Base-by-base conservation (phyloP, 805 yeast species). In the Lipomyces yamadae region DNA sequence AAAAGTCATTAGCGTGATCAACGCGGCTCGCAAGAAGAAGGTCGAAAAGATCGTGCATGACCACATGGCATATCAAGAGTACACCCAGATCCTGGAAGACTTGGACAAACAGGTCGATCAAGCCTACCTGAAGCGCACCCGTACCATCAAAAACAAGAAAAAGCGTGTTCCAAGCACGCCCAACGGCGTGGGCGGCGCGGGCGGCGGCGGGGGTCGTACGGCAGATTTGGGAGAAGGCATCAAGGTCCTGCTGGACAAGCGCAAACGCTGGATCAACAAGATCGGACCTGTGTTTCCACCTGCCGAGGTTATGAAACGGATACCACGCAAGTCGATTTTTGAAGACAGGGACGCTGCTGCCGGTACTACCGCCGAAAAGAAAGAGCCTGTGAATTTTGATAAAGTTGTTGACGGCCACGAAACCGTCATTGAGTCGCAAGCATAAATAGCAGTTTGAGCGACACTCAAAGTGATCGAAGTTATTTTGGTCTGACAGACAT, bases 101-200 rank as follows among this genome's bases (percentile, higher is more conserved):
- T 81, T 95, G 72, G 98, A 95, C 77, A 95, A 94, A 76, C 99
- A 95, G 78, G 93, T 95, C 48, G 99, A 95, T 76, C 98, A 91
- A 77, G 93, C 96, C 29, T 95, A 93, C 76, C 80, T 90, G 70
- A 90, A 92, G 77, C 82, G 98, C 67, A 84, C 90, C 64, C 86
- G 92, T 72, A 91, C 87, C 6, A 88, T 92, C 64, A 89, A 84
- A 74, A 86, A 85, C 75, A 81, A 85, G 72, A 86, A 86, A 78
- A 88, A 87, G 78, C 80, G 78, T 62, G 29, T 56, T 6, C 58
- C 59, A 35, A 39, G 60, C 55, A 53, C 64, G 58, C 60, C 60
- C 37, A 30, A 53, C 56, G 45, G 68, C 4, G 61, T 75, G 2
- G 66, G 70, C 11, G 63, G 71, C 34, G 50, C 56, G 13, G 66